Base-by-base conservation (phyloP, 2,329 filamentous ascomycete genomes). In the Gnomoniopsis sp. region DNA sequence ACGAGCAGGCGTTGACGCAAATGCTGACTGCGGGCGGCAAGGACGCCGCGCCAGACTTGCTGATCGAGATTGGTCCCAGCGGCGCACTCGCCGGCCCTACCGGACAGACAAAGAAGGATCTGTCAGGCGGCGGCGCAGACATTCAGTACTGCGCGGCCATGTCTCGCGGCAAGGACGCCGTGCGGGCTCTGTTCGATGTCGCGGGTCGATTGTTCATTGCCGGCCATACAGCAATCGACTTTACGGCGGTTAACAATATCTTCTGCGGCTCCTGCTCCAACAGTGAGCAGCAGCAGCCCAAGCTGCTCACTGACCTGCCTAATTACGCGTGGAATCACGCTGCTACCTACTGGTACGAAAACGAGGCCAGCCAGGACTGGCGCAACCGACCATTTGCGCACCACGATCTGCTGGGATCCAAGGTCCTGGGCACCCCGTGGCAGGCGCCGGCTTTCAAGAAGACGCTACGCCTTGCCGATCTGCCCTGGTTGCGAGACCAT, bases 401-500 rank as follows among this genome's bases (percentile, higher is more conserved):
- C 17, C 58, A 60, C 41, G 58, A 60, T 44, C 58, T 60, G 8
- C 53, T 60, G 22, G 58, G 58, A 22, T 52, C 43, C 6, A 54
- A 56, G 34, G 49, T 56, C n/a, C 38, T 49, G 34, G 50, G 48
- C 12, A 53, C 41, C 19, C 43, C 58, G 15, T 54, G 55, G 53
- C 30, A 33, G 3, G 23, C 48, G 7, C 58, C 58, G 26, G 50
- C 46, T 15, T 60, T 43, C 38, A 43, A 43, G 38, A 15, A 17
- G 38, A 62, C 60, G 44, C 30, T 59, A 2, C 33, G 53, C 11
- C 38, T 67, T 7, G 60, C 53, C 6, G 63, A 65, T 23, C 62
- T 63, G 7, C 71, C 79, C 26, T 79, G 76, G 60, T 53, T 73
- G n/a, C 62, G 65, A 21, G 68, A 65, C 34, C 68, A 69, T 57